Evolutionary conservation across 116 monocot genomes (phyloP).

Genomic region (Zostera marina): DNA sequence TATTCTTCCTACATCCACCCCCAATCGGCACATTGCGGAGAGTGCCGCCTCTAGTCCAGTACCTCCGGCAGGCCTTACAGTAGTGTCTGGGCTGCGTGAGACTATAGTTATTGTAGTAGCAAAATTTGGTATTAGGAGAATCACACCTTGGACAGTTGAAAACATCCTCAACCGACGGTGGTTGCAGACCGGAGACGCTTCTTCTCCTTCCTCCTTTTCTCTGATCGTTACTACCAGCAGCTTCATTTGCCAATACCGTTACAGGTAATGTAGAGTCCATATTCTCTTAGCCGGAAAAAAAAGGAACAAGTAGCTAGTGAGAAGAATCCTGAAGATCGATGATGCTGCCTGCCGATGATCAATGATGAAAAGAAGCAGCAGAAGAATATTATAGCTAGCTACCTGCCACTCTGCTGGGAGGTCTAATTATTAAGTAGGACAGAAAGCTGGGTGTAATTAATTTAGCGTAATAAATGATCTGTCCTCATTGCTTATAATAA

Average conservation of each 20-base stretch:
- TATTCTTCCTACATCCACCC: slow-evolving; percentile 16
- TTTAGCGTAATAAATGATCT: neutral
- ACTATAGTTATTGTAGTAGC: slow-evolving; percentile 55
- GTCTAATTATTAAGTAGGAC: neutral
- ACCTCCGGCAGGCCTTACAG: slow-evolving; percentile 34
- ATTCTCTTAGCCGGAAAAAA: neutral
- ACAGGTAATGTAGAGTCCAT: neutral
- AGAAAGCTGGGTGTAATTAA: neutral
- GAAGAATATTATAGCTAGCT: neutral
- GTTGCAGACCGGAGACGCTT: neutral
- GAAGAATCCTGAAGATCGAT: too few relatives aligned
- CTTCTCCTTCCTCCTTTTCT: neutral
- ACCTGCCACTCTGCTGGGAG: neutral
- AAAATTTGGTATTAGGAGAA: slow-evolving; percentile 49
- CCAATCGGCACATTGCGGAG: slow-evolving; percentile 30
- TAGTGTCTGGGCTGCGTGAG: slow-evolving; percentile 29
- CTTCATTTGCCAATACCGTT: neutral
- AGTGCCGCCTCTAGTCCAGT: slow-evolving; percentile 37
- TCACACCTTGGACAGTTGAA: slow-evolving; percentile 34
- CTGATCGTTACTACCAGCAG: neutral
- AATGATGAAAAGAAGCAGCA: too few relatives aligned
- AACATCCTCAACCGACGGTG: neutral
- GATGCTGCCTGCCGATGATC: too few relatives aligned
- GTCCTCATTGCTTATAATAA: neutral
- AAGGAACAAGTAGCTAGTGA: too few relatives aligned